Evolutionary conservation across 139 green algal species (phyloP).

Genomic region (Closterium sp.): DNA sequence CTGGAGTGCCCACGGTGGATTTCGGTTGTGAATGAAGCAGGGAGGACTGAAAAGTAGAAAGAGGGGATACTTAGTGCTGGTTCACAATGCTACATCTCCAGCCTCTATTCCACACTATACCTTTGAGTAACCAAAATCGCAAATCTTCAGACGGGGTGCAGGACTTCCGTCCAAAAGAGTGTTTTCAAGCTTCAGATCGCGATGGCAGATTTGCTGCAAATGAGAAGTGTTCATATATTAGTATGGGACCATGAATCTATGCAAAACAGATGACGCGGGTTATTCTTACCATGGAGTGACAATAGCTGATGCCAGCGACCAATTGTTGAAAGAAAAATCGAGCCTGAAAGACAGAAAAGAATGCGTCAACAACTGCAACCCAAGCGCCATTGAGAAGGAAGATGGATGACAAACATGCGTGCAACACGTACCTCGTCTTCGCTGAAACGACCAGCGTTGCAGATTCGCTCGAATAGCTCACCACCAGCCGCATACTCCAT

Average conservation of each 20-base stretch:
- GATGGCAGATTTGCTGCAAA: conserved; percentile 77
- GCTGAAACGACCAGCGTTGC: conserved; percentile 82
- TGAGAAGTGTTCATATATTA: background rate
- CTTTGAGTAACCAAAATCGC: conserved; percentile 94
- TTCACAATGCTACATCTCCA: background rate
- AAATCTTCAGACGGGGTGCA: conserved; percentile 87
- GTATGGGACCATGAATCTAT: background rate
- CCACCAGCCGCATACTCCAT: conserved; percentile 85
- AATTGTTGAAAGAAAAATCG: conserved; percentile 99
- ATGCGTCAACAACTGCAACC: background rate
- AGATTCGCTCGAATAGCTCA: conserved; percentile 96
- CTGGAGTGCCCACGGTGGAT: conserved; percentile 97
- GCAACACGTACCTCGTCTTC: conserved; percentile 78
- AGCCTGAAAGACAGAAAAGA: conserved; percentile 54
- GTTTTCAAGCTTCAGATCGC: conserved; percentile 97
- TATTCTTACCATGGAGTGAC: conserved; percentile 77
- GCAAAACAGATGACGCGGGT: background rate
- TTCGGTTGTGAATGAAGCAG: conserved; percentile 93
- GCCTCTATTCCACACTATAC: conserved; percentile 28
- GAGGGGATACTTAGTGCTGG: background rate
- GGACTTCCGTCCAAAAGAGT: conserved; percentile 89
- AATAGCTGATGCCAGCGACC: conserved; percentile 93
- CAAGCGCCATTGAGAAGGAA: background rate
- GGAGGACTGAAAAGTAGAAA: conserved; percentile 57
- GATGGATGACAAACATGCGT: background rate